Evolutionary conservation across 176 grass and related monocot genomes (phyloP).

Genomic region (Lolium perenne): DNA sequence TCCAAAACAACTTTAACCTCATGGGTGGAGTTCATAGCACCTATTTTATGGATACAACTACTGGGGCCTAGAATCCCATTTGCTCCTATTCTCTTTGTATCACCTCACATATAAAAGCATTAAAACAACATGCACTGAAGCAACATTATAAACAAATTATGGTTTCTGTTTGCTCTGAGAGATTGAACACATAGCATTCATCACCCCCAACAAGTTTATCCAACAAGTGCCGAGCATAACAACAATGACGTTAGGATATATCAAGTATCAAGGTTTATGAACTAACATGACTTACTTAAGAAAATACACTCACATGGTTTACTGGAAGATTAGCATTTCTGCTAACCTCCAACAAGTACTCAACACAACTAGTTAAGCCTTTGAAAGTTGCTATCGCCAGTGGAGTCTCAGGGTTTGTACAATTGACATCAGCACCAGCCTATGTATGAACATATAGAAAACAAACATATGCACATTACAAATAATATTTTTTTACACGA

Average conservation of each 20-base stretch:
- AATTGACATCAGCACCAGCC: slow-evolving; percentile 36
- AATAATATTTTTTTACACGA: not conserved
- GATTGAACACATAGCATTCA: not conserved
- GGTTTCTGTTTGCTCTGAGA: not conserved
- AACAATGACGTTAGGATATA: not conserved
- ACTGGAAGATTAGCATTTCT: not conserved
- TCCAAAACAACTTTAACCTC: too few species aligned
- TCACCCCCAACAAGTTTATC: not conserved
- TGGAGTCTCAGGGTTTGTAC: slow-evolving; percentile 29
- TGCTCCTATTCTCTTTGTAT: not conserved
- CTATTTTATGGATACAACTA: not conserved
- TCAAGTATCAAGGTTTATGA: slow-evolving; percentile 10
- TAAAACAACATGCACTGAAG: not conserved
- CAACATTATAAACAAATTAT: not conserved
- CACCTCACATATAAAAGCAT: not conserved
- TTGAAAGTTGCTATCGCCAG: slow-evolving; percentile 36
- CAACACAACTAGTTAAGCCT: slow-evolving; percentile 14
- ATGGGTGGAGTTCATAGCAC: not conserved
- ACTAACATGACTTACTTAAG: not conserved
- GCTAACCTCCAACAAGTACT: slow-evolving; percentile 32
- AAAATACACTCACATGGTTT: not conserved
- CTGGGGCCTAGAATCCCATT: not conserved
- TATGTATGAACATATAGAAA: not conserved
- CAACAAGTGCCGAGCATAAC: not conserved
- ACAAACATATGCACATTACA: not conserved